These are phyloP conservation scores for Gamsiella multidivaricata DNA, from an alignment of 192 early-diverging fungal genomes.

Conservation along the genomic window DNA sequence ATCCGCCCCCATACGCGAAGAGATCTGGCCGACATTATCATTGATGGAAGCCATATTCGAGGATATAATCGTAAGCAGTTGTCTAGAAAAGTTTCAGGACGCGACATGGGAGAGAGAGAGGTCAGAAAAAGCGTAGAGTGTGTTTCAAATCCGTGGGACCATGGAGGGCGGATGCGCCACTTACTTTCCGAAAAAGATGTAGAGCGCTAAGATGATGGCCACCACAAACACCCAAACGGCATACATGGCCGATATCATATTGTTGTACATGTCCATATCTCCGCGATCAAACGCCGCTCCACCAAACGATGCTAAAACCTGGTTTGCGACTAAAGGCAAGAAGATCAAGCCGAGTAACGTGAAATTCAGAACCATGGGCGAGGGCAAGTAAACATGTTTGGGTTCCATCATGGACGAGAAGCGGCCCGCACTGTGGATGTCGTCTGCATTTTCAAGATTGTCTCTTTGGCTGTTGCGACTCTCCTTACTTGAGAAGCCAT, in stretches of 20 bases:
- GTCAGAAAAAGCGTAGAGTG: background rate
- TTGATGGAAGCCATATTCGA: constrained; percentile 53
- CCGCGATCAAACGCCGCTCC: constrained; percentile 34
- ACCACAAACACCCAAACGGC: constrained; percentile 46
- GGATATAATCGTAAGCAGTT: constrained; percentile 52
- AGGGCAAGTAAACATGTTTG: constrained; percentile 44
- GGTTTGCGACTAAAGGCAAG: constrained; percentile 37
- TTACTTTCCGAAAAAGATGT: constrained; percentile 54
- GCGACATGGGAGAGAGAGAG: background rate
- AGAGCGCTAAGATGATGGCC: constrained; percentile 46
- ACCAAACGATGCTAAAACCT: constrained; percentile 48
- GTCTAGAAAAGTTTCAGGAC: constrained; percentile 29
- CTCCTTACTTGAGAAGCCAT: constrained; percentile 46
- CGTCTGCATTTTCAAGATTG: constrained; percentile 9
- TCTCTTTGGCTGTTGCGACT: constrained; percentile 22
- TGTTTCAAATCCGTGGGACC: background rate
- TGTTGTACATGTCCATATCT: constrained; percentile 37
- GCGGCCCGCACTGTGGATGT: constrained; percentile 20
- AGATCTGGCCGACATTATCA: constrained; percentile 44
- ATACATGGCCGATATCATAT: constrained; percentile 47
- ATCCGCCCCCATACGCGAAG: constrained; percentile 44
- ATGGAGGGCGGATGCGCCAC: too few species aligned
- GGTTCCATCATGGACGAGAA: constrained; percentile 55
- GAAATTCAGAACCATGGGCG: constrained; percentile 46
- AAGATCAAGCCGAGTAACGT: constrained; percentile 36